A percentile compares a stretch with the other conserved stretches of the same genome.
Evolutionary conservation across 768 basidiomycete genomes (phyloP).

Genomic region (Psilocybe tampanensis): DNA sequence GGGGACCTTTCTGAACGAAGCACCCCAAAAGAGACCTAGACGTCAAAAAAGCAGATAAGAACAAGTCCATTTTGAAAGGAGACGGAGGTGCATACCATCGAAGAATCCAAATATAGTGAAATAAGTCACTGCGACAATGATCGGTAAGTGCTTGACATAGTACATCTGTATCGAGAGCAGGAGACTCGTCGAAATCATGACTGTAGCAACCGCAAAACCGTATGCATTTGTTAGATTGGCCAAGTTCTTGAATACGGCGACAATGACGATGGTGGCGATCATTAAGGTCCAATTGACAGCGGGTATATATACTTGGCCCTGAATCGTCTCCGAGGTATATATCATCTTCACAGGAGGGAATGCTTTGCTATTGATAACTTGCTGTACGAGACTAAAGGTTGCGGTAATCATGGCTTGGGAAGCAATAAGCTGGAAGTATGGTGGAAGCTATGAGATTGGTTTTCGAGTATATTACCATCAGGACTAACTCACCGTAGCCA

Average conservation of each 20-base stretch:
- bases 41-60: not conserved
- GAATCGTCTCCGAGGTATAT: constrained; percentile 60
- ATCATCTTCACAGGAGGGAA: constrained; percentile 60
- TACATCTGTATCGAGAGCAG: constrained; percentile 59
- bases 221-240: constrained; percentile 60
- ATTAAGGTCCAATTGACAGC: constrained; percentile 61
- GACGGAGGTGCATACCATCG: constrained; percentile 43
- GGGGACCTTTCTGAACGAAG: constrained; percentile 61
- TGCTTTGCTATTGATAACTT: constrained; percentile 62
- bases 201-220: constrained; percentile 66
- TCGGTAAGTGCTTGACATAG: constrained; percentile 53
- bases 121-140: constrained; percentile 44
- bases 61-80: not conserved
- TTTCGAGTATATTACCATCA: not conserved
- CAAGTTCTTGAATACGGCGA: constrained; percentile 58
- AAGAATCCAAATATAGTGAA: constrained; percentile 63
- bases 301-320: constrained; percentile 71
- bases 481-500: constrained; percentile 54
- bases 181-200: constrained; percentile 63
- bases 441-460: not conserved
- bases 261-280: constrained; percentile 53
- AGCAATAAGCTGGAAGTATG: constrained; percentile 49
- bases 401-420: constrained; percentile 74
- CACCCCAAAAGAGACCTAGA: constrained; percentile 62
- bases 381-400: constrained; percentile 62